Evolutionary conservation across 495 filamentous ascomycete species (phyloP), one percentile per base, ranked within the genome.

Genomic region (Pyrenula aspistea): DNA sequence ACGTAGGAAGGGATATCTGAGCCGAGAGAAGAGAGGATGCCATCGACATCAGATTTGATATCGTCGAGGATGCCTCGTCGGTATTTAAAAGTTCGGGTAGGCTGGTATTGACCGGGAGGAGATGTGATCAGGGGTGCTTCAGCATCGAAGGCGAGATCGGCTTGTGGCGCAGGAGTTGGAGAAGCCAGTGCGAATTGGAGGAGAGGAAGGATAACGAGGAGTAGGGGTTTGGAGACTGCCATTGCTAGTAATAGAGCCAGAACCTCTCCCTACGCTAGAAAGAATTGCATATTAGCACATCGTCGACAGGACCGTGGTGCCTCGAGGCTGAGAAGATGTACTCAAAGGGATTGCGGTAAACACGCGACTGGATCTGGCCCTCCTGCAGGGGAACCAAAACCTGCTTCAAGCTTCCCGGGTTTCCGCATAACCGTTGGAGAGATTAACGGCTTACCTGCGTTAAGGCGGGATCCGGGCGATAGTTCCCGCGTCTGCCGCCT

Each of bases 1-100:
- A 84, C 72, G 58, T 78, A 85, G 19, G 73, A 75, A 8, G 83
- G 83, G n/a, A 83, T 68, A 31, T 71, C 70, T 11, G 76, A 75
- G 12, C 76, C 76, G 53, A 79, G 59, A 0, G 58, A 65, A 1
- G 65, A 63, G 12, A 77, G 58, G 0, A 78, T 54, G 8, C 57
- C 68, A 25, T 74, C 70, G 22, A 78, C 59, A 31, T 74, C 66
- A 22, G 67, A 71, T 49, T 74, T 65, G 19, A 83, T 57, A 58
- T 76, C 73, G 59, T 70, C 69, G 47, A 79, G 60, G 21, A 81
- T 65, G 47, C 73, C 74, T 56, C 70, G 4, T 42, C 31, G 31
- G 31, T 42, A 42, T 42, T 15, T 42, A 15, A 8, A 42, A 15
- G 31, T 42, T 42, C 31, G 31, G 4, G 31, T 24, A 52, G 50